Conservation (phyloP, 306 rosid genomes). For the Hippophae gyantsensis region DNA sequence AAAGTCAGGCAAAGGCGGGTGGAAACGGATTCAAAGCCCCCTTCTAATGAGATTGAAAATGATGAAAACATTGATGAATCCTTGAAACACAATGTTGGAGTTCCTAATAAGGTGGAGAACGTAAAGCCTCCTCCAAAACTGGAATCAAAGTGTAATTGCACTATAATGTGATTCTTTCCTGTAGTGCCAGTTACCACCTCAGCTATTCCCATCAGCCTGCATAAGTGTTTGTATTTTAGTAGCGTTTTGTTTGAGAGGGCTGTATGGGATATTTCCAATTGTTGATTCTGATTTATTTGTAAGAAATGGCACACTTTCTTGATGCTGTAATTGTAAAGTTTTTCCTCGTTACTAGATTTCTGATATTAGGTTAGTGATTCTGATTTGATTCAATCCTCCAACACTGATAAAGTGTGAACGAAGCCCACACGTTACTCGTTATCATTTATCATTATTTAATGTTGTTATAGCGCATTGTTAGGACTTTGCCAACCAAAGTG, state of each 20-base stretch:
- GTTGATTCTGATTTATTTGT: constrained; percentile 47
- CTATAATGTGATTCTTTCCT: constrained; percentile 61
- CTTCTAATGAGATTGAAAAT: constrained; percentile 42
- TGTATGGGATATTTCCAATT: constrained; percentile 36
- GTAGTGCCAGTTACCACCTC: constrained; percentile 13
- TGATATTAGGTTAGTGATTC: constrained; percentile 25
- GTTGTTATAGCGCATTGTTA: not conserved
- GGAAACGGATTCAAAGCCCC: constrained; percentile 43
- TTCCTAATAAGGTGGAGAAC: constrained; percentile 62
- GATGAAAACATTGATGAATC: constrained; percentile 59
- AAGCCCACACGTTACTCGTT: constrained; percentile 36
- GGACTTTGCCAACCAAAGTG: not conserved
- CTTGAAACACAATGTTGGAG: constrained; percentile 37
- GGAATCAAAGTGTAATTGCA: constrained; percentile 95
- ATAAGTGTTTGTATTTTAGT: constrained; percentile 19
- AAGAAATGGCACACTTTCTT: constrained; percentile 50
- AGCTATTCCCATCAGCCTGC: constrained; percentile 14
- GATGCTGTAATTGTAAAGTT: constrained; percentile 67
- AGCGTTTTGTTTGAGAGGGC: constrained; percentile 28
- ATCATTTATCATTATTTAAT: constrained; percentile 7
- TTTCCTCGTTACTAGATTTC: constrained; percentile 27
- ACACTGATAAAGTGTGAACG: constrained; percentile 32
- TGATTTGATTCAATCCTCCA: constrained; percentile 31
- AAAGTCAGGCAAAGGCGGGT: constrained; percentile 43
- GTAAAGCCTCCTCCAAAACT: constrained; percentile 75